Conservation (phyloP, 2,329 filamentous ascomycete genomes). For the Trichoderma endophyticum region DNA sequence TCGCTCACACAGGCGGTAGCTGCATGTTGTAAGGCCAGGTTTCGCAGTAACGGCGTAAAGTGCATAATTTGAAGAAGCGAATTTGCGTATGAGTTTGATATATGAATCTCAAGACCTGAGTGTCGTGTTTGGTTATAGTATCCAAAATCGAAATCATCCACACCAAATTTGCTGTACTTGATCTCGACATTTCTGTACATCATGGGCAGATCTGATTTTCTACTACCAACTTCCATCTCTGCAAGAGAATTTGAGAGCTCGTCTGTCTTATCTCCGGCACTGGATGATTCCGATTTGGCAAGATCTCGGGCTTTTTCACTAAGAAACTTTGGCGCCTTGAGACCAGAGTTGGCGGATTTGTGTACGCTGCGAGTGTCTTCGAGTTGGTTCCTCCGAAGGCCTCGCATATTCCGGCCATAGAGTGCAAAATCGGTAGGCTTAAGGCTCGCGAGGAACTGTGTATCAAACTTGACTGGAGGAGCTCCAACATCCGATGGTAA, state of each 20-base stretch:
- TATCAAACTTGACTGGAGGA: conserved; percentile 72
- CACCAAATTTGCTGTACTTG: conserved; percentile 97
- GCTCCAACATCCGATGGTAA: conserved; percentile 82
- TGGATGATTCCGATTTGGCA: conserved; percentile 43
- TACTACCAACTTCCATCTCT: conserved; percentile 68
- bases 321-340: conserved; percentile 82
- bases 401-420: conserved; percentile 73
- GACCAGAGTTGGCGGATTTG: conserved; percentile 56
- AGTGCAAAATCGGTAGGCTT: conserved; percentile 71
- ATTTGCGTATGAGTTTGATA: conserved; percentile 95
- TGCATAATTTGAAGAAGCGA: conserved; percentile 85
- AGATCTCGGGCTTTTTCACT: conserved; percentile 85
- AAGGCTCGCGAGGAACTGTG: conserved; percentile 64
- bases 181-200: conserved; percentile 96
- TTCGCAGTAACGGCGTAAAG: conserved; percentile 84
- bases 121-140: conserved; percentile 89
- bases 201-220: conserved; percentile 76
- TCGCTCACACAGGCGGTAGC: conserved; percentile 81
- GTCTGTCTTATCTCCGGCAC: conserved; percentile 43
- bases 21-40: conserved; percentile 83
- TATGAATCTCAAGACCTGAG: conserved; percentile 92
- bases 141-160: conserved; percentile 99
- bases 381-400: conserved; percentile 74
- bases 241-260: conserved; percentile 65
- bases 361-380: conserved; percentile 69